Evolutionary conservation across 2,329 filamentous ascomycete species (phyloP).

Genomic region (Scopulariopsis brevicaulis): DNA sequence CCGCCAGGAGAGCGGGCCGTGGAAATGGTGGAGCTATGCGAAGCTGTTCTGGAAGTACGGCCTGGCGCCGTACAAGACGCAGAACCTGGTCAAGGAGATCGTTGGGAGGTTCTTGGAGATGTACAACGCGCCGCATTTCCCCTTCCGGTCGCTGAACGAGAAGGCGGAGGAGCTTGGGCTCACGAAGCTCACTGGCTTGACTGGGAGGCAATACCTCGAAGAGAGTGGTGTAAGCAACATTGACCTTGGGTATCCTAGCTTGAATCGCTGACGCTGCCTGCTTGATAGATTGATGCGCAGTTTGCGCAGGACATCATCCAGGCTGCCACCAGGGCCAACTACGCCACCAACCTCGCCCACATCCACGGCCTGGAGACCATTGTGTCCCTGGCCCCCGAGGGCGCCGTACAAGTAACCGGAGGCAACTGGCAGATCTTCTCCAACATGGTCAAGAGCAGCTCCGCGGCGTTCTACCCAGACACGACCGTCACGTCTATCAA

Average conservation of each 20-base stretch:
- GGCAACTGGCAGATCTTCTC: constrained; percentile 95
- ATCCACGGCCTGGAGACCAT: constrained; percentile 88
- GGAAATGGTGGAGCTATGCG: constrained; percentile 68
- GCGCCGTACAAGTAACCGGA: constrained; percentile 65
- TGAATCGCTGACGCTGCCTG: neutral
- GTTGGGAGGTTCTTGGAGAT: constrained; percentile 66
- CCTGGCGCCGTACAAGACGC: constrained; percentile 60
- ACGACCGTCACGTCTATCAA: constrained; percentile 54
- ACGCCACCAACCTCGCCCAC: constrained; percentile 74
- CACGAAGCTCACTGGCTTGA: constrained; percentile 51
- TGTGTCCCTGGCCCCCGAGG: constrained; percentile 84
- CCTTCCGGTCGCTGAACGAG: constrained; percentile 66
- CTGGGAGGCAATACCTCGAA: constrained; percentile 62
- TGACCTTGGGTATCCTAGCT: neutral
- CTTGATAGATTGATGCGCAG: constrained; percentile 39
- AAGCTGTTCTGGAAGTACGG: constrained; percentile 84
- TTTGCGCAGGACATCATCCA: constrained; percentile 81
- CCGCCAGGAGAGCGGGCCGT: constrained; percentile 43
- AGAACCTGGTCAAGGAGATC: constrained; percentile 59
- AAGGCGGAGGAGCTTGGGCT: constrained; percentile 58
- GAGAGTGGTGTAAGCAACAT: constrained; percentile 39
- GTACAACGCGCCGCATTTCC: constrained; percentile 74
- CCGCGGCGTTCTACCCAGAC: constrained; percentile 51
- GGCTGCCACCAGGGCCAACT: constrained; percentile 86
- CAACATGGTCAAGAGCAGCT: constrained; percentile 59